phyloP scores from a whole-genome alignment of 352 stramenopile genomes.

The Globisporangium solare region DNA sequence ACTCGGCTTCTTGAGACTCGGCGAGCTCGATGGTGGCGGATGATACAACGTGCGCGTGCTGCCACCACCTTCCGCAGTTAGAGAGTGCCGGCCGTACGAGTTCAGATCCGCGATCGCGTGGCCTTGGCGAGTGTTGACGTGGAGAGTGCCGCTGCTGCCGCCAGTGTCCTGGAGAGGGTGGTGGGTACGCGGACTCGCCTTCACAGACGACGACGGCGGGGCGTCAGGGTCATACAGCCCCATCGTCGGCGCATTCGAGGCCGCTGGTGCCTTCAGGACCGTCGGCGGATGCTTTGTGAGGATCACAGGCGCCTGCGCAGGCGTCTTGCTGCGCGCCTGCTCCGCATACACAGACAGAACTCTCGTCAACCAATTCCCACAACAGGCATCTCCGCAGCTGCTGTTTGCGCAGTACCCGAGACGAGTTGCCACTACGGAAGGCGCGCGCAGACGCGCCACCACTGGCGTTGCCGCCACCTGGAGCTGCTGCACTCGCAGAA shows the following conservation, averaged over 20 bases:
- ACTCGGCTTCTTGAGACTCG: conserved; percentile 12
- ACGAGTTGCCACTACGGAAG: conserved; percentile 19
- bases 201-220: not conserved
- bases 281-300: conserved; percentile 43
- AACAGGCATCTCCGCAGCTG: no score
- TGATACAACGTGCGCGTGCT: conserved; percentile 13
- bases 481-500: not conserved
- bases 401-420: conserved; percentile 12
- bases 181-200: conserved; percentile 3
- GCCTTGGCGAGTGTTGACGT: conserved; percentile 14
- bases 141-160: conserved; percentile 13
- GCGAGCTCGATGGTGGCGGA: conserved; percentile 14
- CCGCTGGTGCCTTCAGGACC: conserved; percentile 18
- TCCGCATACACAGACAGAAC: not conserved
- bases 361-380: not conserved
- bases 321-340: conserved; percentile 28
- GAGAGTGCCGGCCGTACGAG: not conserved
- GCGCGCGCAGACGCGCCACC: conserved; percentile 17
- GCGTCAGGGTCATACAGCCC: conserved; percentile 12
- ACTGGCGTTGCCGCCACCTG: not conserved
- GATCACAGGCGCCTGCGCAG: conserved; percentile 16
- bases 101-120: not conserved
- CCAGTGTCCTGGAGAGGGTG: conserved; percentile 8
- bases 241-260: not conserved
- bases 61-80: not conserved